Evolutionary conservation across 2,329 filamentous ascomycete species (phyloP).

Genomic region (Colletotrichum scovillei): DNA sequence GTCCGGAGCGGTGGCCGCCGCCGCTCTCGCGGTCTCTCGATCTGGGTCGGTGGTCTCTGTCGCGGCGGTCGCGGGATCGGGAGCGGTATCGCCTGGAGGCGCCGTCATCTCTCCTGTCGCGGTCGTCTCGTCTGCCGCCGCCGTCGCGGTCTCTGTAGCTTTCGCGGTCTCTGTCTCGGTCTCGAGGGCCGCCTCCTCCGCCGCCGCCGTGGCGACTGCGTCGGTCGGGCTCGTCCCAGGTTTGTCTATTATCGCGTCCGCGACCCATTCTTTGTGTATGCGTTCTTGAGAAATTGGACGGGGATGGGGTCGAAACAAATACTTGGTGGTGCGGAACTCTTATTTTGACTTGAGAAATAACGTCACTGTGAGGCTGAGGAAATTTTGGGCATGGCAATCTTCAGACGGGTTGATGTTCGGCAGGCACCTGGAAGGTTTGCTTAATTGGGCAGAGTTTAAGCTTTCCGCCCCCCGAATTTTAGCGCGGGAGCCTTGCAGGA

Average conservation of each 20-base stretch:
- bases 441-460: conserved; percentile 5
- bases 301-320: neutral
- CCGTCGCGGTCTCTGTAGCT: conserved; percentile 43
- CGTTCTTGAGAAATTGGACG: neutral
- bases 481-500: conserved; percentile 19
- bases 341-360: neutral
- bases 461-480: conserved; percentile 14
- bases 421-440: neutral
- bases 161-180: conserved; percentile 37
- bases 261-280: conserved; percentile 12
- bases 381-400: conserved; percentile 13
- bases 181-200: conserved; percentile 44
- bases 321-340: neutral
- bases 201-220: conserved; percentile 45
- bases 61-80: conserved; percentile 48
- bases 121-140: conserved; percentile 42
- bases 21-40: conserved; percentile 48
- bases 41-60: conserved; percentile 39
- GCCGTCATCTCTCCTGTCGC: conserved; percentile 33
- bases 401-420: neutral
- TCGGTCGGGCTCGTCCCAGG: conserved; percentile 68
- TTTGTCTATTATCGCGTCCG: conserved; percentile 63
- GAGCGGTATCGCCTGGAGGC: conserved; percentile 45
- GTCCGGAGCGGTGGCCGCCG: conserved; percentile 41
- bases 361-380: conserved; percentile 29